These are phyloP conservation scores for Trichoderma oligosporum DNA, from an alignment of 2,329 filamentous ascomycete genomes.

Conservation along the genomic window DNA sequence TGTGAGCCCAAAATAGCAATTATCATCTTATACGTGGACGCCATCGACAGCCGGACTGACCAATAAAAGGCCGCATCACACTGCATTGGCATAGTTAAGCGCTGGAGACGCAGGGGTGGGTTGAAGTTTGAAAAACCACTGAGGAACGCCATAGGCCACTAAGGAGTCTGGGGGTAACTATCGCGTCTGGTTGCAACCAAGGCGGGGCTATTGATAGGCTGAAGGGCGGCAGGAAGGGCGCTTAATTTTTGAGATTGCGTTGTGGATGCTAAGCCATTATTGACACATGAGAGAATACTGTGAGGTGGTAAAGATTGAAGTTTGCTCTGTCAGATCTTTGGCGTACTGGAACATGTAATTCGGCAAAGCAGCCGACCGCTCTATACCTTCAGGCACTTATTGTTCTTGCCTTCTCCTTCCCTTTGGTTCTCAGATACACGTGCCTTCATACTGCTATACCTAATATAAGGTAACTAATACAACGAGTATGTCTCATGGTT, in stretches of 20 bases:
- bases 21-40: constrained; percentile 3
- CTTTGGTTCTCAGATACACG: too few relatives aligned
- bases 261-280: neutral
- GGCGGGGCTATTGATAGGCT: constrained; percentile 11
- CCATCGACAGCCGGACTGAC: neutral
- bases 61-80: constrained; percentile 18
- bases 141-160: constrained; percentile 14
- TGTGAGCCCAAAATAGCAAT: constrained; percentile 16
- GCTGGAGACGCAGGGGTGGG: constrained; percentile 15
- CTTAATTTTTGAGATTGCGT: constrained; percentile 7
- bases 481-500: too few relatives aligned
- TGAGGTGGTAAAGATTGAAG: too few relatives aligned
- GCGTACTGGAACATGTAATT: too few relatives aligned
- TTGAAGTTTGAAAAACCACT: constrained; percentile 4
- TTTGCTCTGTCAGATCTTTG: constrained; percentile 1
- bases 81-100: constrained; percentile 18
- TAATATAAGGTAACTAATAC: too few relatives aligned
- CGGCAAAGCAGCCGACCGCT: too few relatives aligned
- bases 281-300: too few relatives aligned
- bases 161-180: neutral
- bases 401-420: neutral
- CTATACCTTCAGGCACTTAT: too few relatives aligned
- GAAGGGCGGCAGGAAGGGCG: constrained; percentile 10
- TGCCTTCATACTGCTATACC: too few relatives aligned
- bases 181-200: constrained; percentile 6